A percentile compares a stretch with the other conserved stretches of the same genome.
phyloP scores from a whole-genome alignment of 306 rosid genomes.

The Malus sylvestris region DNA sequence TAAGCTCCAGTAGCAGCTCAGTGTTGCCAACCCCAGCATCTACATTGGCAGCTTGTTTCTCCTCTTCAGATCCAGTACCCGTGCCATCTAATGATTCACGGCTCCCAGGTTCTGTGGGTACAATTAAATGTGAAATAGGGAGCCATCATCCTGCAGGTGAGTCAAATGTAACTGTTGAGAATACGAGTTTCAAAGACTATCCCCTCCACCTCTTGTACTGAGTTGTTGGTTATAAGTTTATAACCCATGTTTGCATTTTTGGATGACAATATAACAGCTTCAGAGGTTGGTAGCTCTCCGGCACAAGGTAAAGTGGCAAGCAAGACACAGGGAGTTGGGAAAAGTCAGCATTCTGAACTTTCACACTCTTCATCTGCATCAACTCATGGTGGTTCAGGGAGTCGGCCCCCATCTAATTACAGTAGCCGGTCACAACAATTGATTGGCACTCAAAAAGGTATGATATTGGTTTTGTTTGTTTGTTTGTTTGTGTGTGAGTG shows the following conservation, averaged over 20 bases:
- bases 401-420: conserved; percentile 68
- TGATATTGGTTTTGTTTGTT: neutral
- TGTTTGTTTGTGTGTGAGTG: neutral
- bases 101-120: conserved; percentile 55
- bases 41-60: conserved; percentile 42
- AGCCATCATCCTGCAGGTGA: conserved; percentile 45
- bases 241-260: neutral
- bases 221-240: conserved; percentile 14
- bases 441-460: conserved; percentile 76
- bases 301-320: conserved; percentile 45
- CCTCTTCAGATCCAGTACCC: conserved; percentile 57
- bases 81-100: conserved; percentile 54
- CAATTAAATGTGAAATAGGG: conserved; percentile 57
- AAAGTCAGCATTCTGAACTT: conserved; percentile 42
- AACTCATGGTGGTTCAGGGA: conserved; percentile 43
- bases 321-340: conserved; percentile 54
- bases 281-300: conserved; percentile 45
- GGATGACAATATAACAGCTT: conserved; percentile 36
- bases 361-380: conserved; percentile 39
- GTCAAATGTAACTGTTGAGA: conserved; percentile 27
- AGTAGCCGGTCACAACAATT: conserved; percentile 57
- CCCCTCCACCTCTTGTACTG: neutral
- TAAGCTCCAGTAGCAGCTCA: conserved; percentile 28
- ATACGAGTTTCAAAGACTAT: neutral
- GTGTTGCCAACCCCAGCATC: conserved; percentile 34